These are phyloP conservation scores for Brassica nigra DNA, from an alignment of 345 rosid species.

Conservation along the genomic window DNA sequence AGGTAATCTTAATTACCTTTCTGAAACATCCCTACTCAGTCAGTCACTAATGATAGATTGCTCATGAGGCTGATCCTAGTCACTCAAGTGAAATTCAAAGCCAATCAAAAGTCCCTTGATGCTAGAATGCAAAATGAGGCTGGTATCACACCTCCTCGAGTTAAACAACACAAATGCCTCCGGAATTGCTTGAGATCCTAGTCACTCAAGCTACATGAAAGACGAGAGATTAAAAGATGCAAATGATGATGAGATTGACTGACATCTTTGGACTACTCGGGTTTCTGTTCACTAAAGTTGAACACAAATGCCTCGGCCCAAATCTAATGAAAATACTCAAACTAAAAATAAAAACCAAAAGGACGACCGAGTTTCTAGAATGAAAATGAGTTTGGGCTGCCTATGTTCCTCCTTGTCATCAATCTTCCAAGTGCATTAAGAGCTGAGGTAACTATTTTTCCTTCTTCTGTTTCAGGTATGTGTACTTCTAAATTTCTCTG, in stretches of 20 bases:
- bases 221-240: background rate
- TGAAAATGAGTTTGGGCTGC: background rate
- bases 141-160: background rate
- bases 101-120: background rate
- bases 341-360: background rate
- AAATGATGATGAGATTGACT: background rate
- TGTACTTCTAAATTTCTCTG: too few species aligned
- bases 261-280: background rate
- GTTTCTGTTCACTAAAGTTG: background rate
- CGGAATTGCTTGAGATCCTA: background rate
- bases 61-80: too few species aligned
- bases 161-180: background rate
- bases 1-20: too few species aligned
- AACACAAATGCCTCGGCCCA: background rate
- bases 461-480: too few species aligned
- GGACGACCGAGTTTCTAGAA: background rate
- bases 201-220: background rate
- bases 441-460: too few species aligned
- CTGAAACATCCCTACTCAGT: too few species aligned
- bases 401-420: background rate
- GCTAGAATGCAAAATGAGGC: background rate
- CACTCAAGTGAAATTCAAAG: background rate
- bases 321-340: background rate
- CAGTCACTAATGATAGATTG: too few species aligned
- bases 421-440: too few species aligned